Percentiles rank a stretch among this genome's conserved stretches.
These are phyloP conservation scores for Botrytis pseudocinerea DNA, from an alignment of 2,329 filamentous ascomycete genomes.

Conservation along the genomic window DNA sequence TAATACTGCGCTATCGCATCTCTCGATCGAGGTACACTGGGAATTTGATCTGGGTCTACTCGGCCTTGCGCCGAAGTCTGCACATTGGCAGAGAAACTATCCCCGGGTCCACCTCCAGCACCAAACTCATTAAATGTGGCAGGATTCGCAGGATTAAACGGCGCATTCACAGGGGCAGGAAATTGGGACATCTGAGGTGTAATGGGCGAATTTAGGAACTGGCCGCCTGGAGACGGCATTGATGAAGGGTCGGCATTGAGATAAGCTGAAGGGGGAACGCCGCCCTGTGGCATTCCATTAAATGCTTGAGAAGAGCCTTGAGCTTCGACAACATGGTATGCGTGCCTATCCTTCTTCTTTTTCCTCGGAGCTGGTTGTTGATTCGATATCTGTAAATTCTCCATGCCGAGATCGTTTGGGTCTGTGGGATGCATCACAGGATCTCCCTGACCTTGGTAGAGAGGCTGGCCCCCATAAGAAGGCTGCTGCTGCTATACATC, in stretches of 20 bases:
- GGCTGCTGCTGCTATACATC: conserved; percentile 16
- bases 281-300: conserved; percentile 64
- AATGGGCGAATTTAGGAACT: conserved; percentile 49
- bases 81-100: conserved; percentile 48
- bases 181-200: conserved; percentile 58
- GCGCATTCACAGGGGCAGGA: conserved; percentile 56
- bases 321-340: conserved; percentile 82
- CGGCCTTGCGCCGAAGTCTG: conserved; percentile 67
- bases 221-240: conserved; percentile 46
- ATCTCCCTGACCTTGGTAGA: conserved; percentile 9
- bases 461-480: conserved; percentile 17
- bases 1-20: conserved; percentile 83
- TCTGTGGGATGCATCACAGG: conserved; percentile 14
- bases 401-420: conserved; percentile 23
- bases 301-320: conserved; percentile 68
- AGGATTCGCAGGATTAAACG: conserved; percentile 49
- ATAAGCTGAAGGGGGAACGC: conserved; percentile 57
- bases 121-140: conserved; percentile 50
- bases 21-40: conserved; percentile 83
- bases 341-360: conserved; percentile 95
- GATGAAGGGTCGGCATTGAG: conserved; percentile 55
- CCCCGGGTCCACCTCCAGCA: conserved; percentile 45
- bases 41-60: conserved; percentile 89
- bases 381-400: conserved; percentile 24
- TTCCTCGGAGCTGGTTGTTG: conserved; percentile 47